Evolutionary conservation across 2,329 filamentous ascomycete genomes (phyloP).

Genomic region (Colletotrichum sp.): DNA sequence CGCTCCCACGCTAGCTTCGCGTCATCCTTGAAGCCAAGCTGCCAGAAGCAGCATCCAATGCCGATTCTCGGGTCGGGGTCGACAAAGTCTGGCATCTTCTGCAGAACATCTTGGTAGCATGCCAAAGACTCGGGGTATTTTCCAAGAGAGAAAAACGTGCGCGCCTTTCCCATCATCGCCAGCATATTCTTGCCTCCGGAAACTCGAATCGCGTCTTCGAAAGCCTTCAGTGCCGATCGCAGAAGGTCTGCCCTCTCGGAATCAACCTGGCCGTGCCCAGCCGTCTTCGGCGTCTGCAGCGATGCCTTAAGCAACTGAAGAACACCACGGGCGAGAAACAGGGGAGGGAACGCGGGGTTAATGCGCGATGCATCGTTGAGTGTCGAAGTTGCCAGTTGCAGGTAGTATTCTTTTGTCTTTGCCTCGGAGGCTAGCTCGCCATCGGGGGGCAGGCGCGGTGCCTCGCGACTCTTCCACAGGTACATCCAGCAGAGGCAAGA

Average conservation of each 20-base stretch:
- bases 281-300: constrained; percentile 75
- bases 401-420: constrained; percentile 91
- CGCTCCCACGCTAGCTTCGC: constrained; percentile 91
- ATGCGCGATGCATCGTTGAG: constrained; percentile 96
- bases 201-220: constrained; percentile 88
- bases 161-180: constrained; percentile 87
- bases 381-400: constrained; percentile 87
- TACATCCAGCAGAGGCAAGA: constrained; percentile 91
- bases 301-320: constrained; percentile 88
- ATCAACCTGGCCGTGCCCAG: constrained; percentile 66
- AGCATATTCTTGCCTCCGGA: constrained; percentile 90
- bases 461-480: constrained; percentile 85
- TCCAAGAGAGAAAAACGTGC: constrained; percentile 83
- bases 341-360: constrained; percentile 88
- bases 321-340: constrained; percentile 90
- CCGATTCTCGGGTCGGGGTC: constrained; percentile 96
- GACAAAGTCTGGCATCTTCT: constrained; percentile 83
- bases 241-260: constrained; percentile 79
- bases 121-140: constrained; percentile 85
- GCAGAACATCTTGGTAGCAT: constrained; percentile 84
- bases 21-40: constrained; percentile 91
- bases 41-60: constrained; percentile 97
- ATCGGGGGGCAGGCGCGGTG: constrained; percentile 66
- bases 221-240: constrained; percentile 86
- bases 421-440: constrained; percentile 69